A percentile compares a stretch with the other conserved stretches of the same genome.
These are phyloP conservation scores for Henningerozyma blattae DNA, from an alignment of 805 yeast genomes.

Conservation along the genomic window DNA sequence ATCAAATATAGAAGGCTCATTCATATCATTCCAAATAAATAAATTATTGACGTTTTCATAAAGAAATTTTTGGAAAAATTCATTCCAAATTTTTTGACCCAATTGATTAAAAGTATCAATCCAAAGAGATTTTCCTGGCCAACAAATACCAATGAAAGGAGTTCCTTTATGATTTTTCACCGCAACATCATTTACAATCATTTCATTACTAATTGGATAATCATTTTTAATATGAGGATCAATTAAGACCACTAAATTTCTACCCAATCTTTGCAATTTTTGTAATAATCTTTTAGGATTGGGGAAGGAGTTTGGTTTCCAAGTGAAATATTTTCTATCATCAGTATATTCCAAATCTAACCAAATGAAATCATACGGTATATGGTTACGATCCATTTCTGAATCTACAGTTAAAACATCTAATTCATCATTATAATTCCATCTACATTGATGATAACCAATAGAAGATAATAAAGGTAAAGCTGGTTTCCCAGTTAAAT, in stretches of 20 bases:
- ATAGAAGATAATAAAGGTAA: conserved; percentile 70
- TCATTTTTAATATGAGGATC: conserved; percentile 83
- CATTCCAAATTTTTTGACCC: conserved; percentile 49
- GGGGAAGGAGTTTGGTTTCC: conserved; percentile 69
- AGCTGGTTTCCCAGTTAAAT: conserved; percentile 57
- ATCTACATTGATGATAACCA: conserved; percentile 93
- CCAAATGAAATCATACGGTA: conserved; percentile 92
- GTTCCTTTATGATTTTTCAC: conserved; percentile 36
- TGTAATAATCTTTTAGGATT: conserved; percentile 58
- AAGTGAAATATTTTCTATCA: conserved; percentile 77
- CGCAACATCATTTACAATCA: conserved; percentile 33
- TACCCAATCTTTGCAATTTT: conserved; percentile 54
- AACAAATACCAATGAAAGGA: conserved; percentile 75
- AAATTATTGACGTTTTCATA: conserved; percentile 44
- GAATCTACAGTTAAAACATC: conserved; percentile 68
- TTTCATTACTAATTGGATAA: conserved; percentile 48
- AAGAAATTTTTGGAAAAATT: conserved; percentile 34
- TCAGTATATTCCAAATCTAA: conserved; percentile 89
- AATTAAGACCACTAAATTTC: conserved; percentile 73
- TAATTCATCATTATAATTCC: conserved; percentile 87
- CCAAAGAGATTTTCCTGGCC: conserved; percentile 98
- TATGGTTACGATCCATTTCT: conserved; percentile 56
- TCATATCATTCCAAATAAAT: conserved; percentile 96
- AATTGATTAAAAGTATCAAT: conserved; percentile 68
- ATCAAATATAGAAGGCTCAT: conserved; percentile 88